These are phyloP conservation scores for Aspergillus floridensis DNA, from an alignment of 2,329 filamentous ascomycete species.

Conservation along the genomic window DNA sequence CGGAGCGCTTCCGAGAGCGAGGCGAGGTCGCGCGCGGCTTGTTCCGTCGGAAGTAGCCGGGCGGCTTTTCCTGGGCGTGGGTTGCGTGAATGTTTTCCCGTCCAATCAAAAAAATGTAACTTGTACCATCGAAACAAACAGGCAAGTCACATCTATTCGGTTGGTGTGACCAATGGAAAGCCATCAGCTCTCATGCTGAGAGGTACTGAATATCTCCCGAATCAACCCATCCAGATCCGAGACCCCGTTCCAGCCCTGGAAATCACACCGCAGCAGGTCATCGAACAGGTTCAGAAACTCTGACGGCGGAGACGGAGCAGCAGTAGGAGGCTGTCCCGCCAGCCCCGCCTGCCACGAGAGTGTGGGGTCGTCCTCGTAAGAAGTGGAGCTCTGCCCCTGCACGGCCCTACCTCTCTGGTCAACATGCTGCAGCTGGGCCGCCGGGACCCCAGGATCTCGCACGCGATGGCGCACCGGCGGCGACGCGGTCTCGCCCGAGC, in stretches of 20 bases:
- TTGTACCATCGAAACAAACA: too few relatives aligned
- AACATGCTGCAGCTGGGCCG: background rate
- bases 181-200: background rate
- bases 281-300: conserved; percentile 17
- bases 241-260: conserved; percentile 25
- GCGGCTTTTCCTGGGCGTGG: background rate
- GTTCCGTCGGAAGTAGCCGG: background rate
- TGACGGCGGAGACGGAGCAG: background rate
- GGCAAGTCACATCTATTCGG: too few relatives aligned
- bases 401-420: background rate
- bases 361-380: background rate
- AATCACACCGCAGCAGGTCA: conserved; percentile 23
- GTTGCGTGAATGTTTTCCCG: too few relatives aligned
- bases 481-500: background rate
- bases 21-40: background rate
- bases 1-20: background rate
- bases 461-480: background rate
- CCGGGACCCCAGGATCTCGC: background rate
- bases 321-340: too few relatives aligned
- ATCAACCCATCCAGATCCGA: conserved; percentile 32
- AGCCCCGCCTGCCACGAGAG: background rate
- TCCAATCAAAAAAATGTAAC: too few relatives aligned
- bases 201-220: conserved; percentile 26
- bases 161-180: too few relatives aligned
- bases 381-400: background rate